Evolutionary conservation across 140 eudicot genomes (phyloP), one percentile per base, ranked within the genome.

Genomic region (Eryngium alpinum): DNA sequence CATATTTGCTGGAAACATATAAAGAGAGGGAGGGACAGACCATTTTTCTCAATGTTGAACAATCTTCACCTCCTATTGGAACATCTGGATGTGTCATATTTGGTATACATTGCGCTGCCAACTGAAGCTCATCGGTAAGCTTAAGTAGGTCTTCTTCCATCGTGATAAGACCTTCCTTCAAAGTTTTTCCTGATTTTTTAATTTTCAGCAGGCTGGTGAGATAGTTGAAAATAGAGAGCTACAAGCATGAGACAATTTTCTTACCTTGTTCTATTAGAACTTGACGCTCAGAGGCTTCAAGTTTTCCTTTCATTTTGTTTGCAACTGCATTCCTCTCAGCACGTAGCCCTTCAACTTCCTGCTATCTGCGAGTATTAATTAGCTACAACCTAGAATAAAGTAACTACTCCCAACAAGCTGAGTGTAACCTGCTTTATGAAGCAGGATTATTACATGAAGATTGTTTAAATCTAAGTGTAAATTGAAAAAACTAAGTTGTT

Each of bases 61-160:
- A 83, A 85, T 92, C 97, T 82, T 94, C 97, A 59, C 94, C 98
- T 80, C 98, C 97, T 53, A 86, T 79, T 46, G 98, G 97, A 81
- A 88, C 98, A 86, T 94, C 97, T 78, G 97, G 97, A 89, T 94
- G 97, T 46, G 97, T 89, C 97, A 94, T 89, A 86, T 94, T 94
- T 70, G 98, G 98, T 81, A 94, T 90, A 59, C 89, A 86, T 83
- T 94, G 98, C 84, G 97, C 97, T 82, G 91, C 98, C 78, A 80
- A 85, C 87, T 94, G 98, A 73, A 94, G 90, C 38, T 91, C 88
- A 63, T 94, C 97, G 0, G 92, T 94, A 60, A 94, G 92, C 84
- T 89, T 92, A 44, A 89, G 77, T 81, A 94, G 90, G 77, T 94
- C 93, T 83, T 92, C 98, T 86, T 94, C 98, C 75, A 94, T 80